Conservation (phyloP, 371 early-diverging fungal species). For the Lichtheimia corymbifera region DNA sequence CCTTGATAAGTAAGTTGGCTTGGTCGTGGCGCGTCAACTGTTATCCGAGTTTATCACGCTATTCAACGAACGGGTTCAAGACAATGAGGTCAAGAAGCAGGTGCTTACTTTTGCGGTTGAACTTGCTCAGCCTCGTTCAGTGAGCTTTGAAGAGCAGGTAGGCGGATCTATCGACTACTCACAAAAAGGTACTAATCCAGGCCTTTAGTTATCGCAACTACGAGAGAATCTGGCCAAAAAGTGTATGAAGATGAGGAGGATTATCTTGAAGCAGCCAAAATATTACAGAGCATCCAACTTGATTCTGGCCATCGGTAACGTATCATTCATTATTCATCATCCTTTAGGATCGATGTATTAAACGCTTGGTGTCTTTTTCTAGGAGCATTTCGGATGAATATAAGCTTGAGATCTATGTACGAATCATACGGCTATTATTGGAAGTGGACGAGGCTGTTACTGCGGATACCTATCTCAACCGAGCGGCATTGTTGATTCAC, state of each 20-base stretch:
- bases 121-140: constrained; percentile 65
- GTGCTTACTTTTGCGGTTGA: constrained; percentile 59
- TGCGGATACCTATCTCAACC: constrained; percentile 83
- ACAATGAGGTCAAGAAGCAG: constrained; percentile 48
- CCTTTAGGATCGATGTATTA: too few relatives aligned
- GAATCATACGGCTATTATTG: constrained; percentile 81
- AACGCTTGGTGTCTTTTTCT: neutral
- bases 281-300: constrained; percentile 80
- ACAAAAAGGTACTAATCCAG: neutral
- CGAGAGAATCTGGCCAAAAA: constrained; percentile 71
- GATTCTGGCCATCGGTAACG: constrained; percentile 83
- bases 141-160: constrained; percentile 91
- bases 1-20: constrained; percentile 72
- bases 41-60: constrained; percentile 61
- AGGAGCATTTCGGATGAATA: constrained; percentile 76
- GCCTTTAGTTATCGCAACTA: constrained; percentile 64
- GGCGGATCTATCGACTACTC: neutral
- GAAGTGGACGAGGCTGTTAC: constrained; percentile 83
- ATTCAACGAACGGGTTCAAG: constrained; percentile 39
- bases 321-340: too few relatives aligned
- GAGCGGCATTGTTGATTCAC: constrained; percentile 73
- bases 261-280: constrained; percentile 78
- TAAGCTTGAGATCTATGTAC: constrained; percentile 80
- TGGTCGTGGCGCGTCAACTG: constrained; percentile 76
- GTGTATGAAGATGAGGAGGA: constrained; percentile 78